Evolutionary conservation across 1,284 basidiomycete genomes (phyloP).

Genomic region (Papiliotrema terrestris): DNA sequence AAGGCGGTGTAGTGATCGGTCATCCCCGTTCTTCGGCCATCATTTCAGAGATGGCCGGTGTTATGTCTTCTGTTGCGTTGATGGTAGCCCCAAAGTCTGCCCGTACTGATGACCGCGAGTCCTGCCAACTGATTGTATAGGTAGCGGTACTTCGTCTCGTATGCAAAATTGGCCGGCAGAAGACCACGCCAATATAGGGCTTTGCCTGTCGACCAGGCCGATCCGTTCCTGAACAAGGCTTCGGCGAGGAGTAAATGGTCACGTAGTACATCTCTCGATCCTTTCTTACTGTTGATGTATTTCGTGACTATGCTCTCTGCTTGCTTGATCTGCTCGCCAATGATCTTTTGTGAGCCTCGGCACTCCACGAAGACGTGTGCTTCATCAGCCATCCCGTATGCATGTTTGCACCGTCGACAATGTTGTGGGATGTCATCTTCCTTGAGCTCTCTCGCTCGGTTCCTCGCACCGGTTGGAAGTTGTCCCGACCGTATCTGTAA

Average conservation of each 20-base stretch:
- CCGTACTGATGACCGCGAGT: not conserved
- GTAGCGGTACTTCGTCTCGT: not conserved
- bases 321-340: not conserved
- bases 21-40: no score
- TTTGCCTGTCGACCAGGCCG: not conserved
- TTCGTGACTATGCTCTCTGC: not conserved
- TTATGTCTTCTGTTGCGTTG: no score
- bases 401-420: not conserved
- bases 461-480: not conserved
- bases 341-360: not conserved
- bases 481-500: not conserved
- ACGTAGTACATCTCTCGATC: not conserved
- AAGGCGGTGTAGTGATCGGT: no score
- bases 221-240: not conserved
- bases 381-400: not conserved
- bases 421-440: not conserved
- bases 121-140: not conserved
- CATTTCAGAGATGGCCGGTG: no score
- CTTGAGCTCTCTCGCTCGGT: not conserved
- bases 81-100: not conserved
- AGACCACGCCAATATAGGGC: not conserved
- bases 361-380: not conserved
- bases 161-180: not conserved
- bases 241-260: not conserved
- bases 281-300: not conserved